phyloP scores from a whole-genome alignment of 768 basidiomycete genomes.

The Rubroboletus pulcherrimus region DNA sequence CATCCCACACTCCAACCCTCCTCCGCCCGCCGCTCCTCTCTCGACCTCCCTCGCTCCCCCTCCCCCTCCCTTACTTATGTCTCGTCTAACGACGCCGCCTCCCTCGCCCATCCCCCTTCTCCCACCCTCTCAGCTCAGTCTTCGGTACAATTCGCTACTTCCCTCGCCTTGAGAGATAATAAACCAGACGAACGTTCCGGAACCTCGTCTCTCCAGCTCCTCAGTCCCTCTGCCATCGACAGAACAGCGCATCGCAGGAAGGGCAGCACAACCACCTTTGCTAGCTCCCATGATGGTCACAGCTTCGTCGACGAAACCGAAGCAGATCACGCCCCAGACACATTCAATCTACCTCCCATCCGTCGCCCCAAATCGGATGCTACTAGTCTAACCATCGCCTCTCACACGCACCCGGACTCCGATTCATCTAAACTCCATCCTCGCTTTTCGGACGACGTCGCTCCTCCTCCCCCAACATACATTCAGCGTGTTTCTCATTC shows the following conservation, averaged over 20 bases:
- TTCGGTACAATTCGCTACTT: slow-evolving; percentile 54
- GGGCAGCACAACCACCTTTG: slow-evolving; percentile 52
- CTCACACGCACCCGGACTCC: slow-evolving; percentile 38
- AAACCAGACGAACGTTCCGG: slow-evolving; percentile 56
- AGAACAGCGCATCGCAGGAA: slow-evolving; percentile 46
- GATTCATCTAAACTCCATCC: slow-evolving; percentile 27
- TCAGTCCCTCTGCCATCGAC: slow-evolving; percentile 39
- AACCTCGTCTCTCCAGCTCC: slow-evolving; percentile 47
- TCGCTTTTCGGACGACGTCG: slow-evolving; percentile 3
- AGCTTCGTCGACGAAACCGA: slow-evolving; percentile 44
- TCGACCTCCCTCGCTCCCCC: slow-evolving; percentile 29
- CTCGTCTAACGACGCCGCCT: slow-evolving; percentile 43
- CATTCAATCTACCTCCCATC: slow-evolving; percentile 26
- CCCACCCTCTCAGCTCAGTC: slow-evolving; percentile 71
- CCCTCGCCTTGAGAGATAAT: slow-evolving; percentile 63
- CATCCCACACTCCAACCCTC: not conserved
- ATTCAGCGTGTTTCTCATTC: slow-evolving; percentile 22
- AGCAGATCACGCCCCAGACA: slow-evolving; percentile 38
- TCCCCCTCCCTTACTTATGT: slow-evolving; percentile 32
- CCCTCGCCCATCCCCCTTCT: slow-evolving; percentile 54
- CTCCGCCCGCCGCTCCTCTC: slow-evolving; percentile 20
- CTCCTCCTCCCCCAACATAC: slow-evolving; percentile 18
- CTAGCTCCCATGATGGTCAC: slow-evolving; percentile 40
- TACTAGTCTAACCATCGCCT: slow-evolving; percentile 33
- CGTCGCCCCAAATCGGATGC: slow-evolving; percentile 36